Conservation (phyloP, 192 early-diverging fungal genomes). For the Coemansia pectinata region DNA sequence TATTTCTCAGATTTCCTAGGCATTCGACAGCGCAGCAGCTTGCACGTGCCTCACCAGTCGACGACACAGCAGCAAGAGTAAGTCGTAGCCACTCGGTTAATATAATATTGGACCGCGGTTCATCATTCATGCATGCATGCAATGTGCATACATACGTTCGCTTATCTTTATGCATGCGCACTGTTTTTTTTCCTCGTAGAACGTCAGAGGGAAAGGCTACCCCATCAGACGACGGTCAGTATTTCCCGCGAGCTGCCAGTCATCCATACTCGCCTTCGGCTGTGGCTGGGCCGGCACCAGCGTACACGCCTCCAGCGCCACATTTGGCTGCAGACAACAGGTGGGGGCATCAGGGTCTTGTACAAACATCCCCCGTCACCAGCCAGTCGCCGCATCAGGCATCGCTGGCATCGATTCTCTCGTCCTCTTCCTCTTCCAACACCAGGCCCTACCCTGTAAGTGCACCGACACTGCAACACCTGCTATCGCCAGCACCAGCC, state of each 20-base stretch:
- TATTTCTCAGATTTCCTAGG: slow-evolving; percentile 45
- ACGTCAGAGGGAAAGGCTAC: slow-evolving; percentile 29
- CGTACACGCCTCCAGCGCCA: slow-evolving; percentile 10
- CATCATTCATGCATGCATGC: slow-evolving; percentile 1
- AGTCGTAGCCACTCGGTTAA: slow-evolving; percentile 10
- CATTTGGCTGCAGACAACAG: neutral
- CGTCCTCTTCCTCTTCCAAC: neutral
- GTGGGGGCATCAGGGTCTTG: neutral
- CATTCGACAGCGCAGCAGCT: slow-evolving; percentile 37
- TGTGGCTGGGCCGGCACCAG: neutral
- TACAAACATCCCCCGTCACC: neutral
- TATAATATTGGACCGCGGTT: neutral
- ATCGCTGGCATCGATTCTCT: slow-evolving; percentile 22
- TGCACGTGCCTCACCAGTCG: slow-evolving; percentile 10
- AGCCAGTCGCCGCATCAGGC: slow-evolving; percentile 3
- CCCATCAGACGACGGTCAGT: slow-evolving; percentile 34
- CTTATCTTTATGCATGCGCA: neutral
- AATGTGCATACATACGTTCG: neutral
- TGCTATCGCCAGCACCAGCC: slow-evolving; percentile 6
- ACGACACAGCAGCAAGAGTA: slow-evolving; percentile 34
- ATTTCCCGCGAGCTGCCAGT: neutral
- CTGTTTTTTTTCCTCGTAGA: slow-evolving; percentile 15
- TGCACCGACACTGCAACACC: slow-evolving; percentile 12
- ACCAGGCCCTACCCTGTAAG: neutral
- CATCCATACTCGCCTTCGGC: slow-evolving; percentile 1